phyloP scores from a whole-genome alignment of 805 yeast species.

The Candida argentea region DNA sequence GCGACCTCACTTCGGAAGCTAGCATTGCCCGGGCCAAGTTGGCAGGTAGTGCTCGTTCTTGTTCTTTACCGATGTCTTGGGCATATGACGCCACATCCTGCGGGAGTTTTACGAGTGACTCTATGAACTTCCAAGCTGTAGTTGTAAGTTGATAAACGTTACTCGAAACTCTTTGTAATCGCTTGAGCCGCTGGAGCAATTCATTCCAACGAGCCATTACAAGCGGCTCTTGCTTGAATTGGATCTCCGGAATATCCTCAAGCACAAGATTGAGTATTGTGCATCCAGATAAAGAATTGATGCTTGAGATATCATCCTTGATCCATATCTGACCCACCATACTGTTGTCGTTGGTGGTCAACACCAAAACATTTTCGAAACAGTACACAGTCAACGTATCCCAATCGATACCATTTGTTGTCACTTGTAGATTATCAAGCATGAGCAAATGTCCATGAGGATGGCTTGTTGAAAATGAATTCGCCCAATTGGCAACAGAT shows the following conservation, averaged over 20 bases:
- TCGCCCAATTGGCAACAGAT: no score
- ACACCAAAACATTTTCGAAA: constrained; percentile 19
- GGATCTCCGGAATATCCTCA: constrained; percentile 35
- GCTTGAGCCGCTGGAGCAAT: constrained; percentile 12
- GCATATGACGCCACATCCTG: constrained; percentile 27
- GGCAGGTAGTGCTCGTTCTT: constrained; percentile 34
- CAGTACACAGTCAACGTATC: constrained; percentile 22
- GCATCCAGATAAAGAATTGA: constrained; percentile 13
- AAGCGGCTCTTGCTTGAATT: constrained; percentile 18
- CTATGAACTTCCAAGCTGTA: constrained; percentile 38
- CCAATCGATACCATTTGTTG: constrained; percentile 36
- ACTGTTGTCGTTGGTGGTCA: constrained; percentile 15
- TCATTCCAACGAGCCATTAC: constrained; percentile 33
- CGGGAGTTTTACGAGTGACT: constrained; percentile 23
- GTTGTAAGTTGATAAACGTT: constrained; percentile 37
- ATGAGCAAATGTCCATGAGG: constrained; percentile 21
- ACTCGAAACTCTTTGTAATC: constrained; percentile 4
- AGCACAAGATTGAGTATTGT: constrained; percentile 29
- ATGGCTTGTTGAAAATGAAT: no score
- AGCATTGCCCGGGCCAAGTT: constrained; percentile 29
- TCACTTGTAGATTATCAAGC: constrained; percentile 34
- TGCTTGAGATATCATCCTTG: constrained; percentile 23
- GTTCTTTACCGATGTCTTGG: constrained; percentile 21
- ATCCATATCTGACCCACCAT: constrained; percentile 34
- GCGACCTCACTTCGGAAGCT: constrained; percentile 26